Evolutionary conservation across 2,329 filamentous ascomycete species (phyloP).

Genomic region (Colletotrichum scovillei): DNA sequence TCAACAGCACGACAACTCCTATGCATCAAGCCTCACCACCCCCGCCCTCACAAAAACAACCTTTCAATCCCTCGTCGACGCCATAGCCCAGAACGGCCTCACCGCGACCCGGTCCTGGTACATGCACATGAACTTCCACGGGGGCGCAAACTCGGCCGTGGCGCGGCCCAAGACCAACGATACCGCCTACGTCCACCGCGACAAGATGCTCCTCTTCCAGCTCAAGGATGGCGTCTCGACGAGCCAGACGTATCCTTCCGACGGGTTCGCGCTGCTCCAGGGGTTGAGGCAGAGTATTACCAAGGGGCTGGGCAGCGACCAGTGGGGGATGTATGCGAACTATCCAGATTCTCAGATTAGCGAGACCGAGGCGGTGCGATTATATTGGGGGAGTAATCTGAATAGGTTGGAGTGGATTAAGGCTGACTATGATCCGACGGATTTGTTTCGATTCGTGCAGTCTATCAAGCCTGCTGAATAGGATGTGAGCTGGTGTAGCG

Average conservation of each 20-base stretch:
- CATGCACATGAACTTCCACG: slow-evolving; percentile 48
- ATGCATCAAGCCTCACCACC: slow-evolving; percentile 44
- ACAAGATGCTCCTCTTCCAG: slow-evolving; percentile 62
- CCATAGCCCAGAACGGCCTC: slow-evolving; percentile 36
- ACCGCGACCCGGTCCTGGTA: slow-evolving; percentile 42
- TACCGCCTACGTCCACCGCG: slow-evolving; percentile 53
- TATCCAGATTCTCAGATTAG: slow-evolving; percentile 62
- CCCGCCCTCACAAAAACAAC: slow-evolving; percentile 38
- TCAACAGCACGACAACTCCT: slow-evolving; percentile 43
- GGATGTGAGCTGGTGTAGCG: background rate
- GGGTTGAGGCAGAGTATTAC: slow-evolving; percentile 53
- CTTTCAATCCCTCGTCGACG: slow-evolving; percentile 40
- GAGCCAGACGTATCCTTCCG: slow-evolving; percentile 42
- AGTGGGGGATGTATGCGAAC: slow-evolving; percentile 64
- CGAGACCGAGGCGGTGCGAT: slow-evolving; percentile 55
- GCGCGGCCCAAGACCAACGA: slow-evolving; percentile 39
- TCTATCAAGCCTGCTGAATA: slow-evolving; percentile 35
- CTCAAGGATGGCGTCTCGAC: slow-evolving; percentile 53
- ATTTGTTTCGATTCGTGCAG: slow-evolving; percentile 55
- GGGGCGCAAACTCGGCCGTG: slow-evolving; percentile 50
- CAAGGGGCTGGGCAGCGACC: slow-evolving; percentile 45
- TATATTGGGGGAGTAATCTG: slow-evolving; percentile 59
- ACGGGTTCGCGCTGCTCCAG: slow-evolving; percentile 47
- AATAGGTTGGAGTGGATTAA: slow-evolving; percentile 51
- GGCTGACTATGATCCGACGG: slow-evolving; percentile 50